phyloP scores from a whole-genome alignment of 441 rosid genomes.

The Bruguiera hainesii region DNA sequence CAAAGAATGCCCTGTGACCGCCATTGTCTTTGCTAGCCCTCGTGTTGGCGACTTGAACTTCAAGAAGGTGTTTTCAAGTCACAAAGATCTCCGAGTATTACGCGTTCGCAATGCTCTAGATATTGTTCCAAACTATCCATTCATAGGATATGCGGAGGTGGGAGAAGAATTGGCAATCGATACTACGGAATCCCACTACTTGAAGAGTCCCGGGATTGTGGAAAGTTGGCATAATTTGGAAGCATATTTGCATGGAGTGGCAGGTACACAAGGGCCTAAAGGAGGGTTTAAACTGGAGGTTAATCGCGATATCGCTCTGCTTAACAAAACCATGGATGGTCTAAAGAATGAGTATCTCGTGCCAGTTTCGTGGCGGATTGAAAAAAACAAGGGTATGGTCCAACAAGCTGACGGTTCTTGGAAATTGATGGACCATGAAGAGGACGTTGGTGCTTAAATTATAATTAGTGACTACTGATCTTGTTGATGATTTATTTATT shows the following conservation, averaged over 20 bases:
- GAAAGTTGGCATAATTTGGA: constrained; percentile 60
- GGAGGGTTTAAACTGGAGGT: constrained; percentile 62
- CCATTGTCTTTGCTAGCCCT: constrained; percentile 73
- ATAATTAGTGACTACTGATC: neutral
- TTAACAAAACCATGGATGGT: constrained; percentile 52
- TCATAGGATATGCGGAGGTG: constrained; percentile 59
- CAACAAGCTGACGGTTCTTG: constrained; percentile 74
- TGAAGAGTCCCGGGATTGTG: constrained; percentile 54
- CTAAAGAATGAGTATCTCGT: constrained; percentile 59
- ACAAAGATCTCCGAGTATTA: constrained; percentile 47
- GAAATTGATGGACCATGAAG: constrained; percentile 71
- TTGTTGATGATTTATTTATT: no score
- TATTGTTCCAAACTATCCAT: constrained; percentile 62
- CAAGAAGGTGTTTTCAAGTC: constrained; percentile 37
- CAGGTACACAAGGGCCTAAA: constrained; percentile 59
- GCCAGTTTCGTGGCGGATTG: constrained; percentile 60
- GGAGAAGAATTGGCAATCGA: constrained; percentile 71
- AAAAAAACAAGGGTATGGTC: constrained; percentile 71
- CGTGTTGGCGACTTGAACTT: constrained; percentile 67
- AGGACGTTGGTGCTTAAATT: constrained; percentile 27
- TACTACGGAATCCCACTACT: constrained; percentile 52
- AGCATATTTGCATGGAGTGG: constrained; percentile 73
- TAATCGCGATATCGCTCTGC: constrained; percentile 52
- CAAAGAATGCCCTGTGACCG: constrained; percentile 56
- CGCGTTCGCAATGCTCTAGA: constrained; percentile 49